A percentile compares a stretch with the other conserved stretches of the same genome.
Evolutionary conservation across 345 rosid species (phyloP).

Genomic region (Sisymbrium altissimum): DNA sequence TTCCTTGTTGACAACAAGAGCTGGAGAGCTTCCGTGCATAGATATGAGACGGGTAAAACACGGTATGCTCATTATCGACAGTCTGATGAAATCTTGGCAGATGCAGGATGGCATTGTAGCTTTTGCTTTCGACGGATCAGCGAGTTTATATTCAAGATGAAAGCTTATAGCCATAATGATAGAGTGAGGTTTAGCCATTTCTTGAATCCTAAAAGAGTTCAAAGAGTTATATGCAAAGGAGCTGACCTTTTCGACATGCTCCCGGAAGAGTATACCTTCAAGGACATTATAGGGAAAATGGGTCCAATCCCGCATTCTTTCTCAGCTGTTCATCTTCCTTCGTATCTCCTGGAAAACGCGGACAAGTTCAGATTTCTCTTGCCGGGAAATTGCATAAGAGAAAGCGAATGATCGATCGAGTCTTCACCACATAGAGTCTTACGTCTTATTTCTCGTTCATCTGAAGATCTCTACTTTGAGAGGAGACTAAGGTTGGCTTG

Average conservation of each 20-base stretch:
- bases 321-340: slow-evolving; percentile 76
- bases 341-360: slow-evolving; percentile 59
- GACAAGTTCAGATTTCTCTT: slow-evolving; percentile 57
- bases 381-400: slow-evolving; percentile 66
- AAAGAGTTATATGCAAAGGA: slow-evolving; percentile 70
- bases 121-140: slow-evolving; percentile 64
- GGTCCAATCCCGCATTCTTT: slow-evolving; percentile 77
- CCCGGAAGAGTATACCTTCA: slow-evolving; percentile 76
- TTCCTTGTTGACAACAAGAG: slow-evolving; percentile 69
- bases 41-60: slow-evolving; percentile 61
- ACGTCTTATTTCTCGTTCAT: slow-evolving; percentile 11
- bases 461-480: slow-evolving; percentile 12
- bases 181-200: slow-evolving; percentile 68
- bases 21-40: slow-evolving; percentile 88
- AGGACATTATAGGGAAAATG: slow-evolving; percentile 73
- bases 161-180: slow-evolving; percentile 72
- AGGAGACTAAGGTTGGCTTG: slow-evolving; percentile 22
- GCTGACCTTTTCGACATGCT: slow-evolving; percentile 77
- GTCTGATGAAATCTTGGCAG: slow-evolving; percentile 61
- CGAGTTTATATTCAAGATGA: slow-evolving; percentile 78
- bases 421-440: slow-evolving; percentile 16
- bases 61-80: slow-evolving; percentile 76
- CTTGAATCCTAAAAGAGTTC: slow-evolving; percentile 67
- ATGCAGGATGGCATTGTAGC: slow-evolving; percentile 89
- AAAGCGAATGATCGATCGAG: slow-evolving; percentile 32